Conservation (phyloP, 495 filamentous ascomycete species). For the Xylaria intraflava region DNA sequence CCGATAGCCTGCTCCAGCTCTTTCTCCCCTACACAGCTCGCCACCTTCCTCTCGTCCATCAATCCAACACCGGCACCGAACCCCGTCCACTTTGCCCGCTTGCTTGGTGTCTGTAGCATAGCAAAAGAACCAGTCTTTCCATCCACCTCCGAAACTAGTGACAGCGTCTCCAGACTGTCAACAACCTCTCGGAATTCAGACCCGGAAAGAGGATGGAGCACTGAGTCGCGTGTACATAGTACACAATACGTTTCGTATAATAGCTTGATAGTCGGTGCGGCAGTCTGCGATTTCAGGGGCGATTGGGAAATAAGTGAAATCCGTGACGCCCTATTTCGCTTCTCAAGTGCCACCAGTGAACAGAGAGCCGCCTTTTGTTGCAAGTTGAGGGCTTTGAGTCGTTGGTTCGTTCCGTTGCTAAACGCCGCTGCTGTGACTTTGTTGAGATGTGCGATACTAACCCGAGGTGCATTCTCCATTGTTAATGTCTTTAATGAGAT, state of each 20-base stretch:
- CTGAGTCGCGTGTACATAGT: constrained; percentile 74
- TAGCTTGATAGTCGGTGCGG: constrained; percentile 66
- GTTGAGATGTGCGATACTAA: constrained; percentile 82
- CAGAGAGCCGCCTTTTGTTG: constrained; percentile 97
- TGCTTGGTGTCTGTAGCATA: constrained; percentile 52
- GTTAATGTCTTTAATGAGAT: constrained; percentile 55
- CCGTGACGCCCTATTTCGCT: constrained; percentile 42
- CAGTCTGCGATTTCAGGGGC: constrained; percentile 23
- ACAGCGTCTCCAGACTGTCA: constrained; percentile 78
- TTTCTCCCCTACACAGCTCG: constrained; percentile 69
- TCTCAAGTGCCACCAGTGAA: constrained; percentile 75
- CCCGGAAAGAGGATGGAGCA: constrained; percentile 76
- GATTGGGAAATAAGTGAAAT: constrained; percentile 42
- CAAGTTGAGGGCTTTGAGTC: constrained; percentile 79
- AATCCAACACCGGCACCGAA: constrained; percentile 26
- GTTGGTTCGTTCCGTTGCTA: constrained; percentile 72
- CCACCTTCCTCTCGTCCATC: constrained; percentile 62
- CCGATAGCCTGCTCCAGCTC: constrained; percentile 67
- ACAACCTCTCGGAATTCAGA: constrained; percentile 94
- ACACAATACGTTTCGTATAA: constrained; percentile 72
- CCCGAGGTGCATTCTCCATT: constrained; percentile 73
- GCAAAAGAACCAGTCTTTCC: constrained; percentile 59
- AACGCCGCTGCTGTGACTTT: constrained; percentile 81
- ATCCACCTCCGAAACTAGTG: constrained; percentile 71
- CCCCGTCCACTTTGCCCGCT: constrained; percentile 42